Percentiles rank a stretch among this genome's conserved stretches.
phyloP scores from a whole-genome alignment of 73 alveolate species.

The Blepharisma japonicum region DNA sequence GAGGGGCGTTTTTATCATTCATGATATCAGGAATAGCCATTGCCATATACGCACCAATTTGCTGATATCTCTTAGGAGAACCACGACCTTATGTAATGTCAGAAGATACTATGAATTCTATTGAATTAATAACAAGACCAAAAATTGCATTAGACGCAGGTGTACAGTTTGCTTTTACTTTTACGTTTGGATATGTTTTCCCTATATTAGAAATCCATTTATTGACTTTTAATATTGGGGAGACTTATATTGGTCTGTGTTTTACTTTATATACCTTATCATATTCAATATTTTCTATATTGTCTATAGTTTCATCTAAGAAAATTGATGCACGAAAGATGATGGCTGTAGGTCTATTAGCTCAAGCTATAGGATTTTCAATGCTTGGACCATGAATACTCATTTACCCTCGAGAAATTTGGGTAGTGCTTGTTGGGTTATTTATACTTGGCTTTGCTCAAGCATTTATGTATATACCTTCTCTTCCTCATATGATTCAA shows the following conservation, averaged over 20 bases:
- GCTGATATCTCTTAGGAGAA: background rate
- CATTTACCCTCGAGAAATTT: background rate
- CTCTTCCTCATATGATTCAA: background rate
- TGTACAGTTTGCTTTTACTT: background rate
- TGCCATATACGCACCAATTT: background rate
- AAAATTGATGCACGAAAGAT: background rate
- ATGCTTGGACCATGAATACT: background rate
- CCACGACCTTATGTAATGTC: background rate
- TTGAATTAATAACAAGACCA: background rate
- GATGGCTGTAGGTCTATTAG: background rate
- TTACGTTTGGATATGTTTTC: background rate
- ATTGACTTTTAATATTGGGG: background rate
- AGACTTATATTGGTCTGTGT: background rate
- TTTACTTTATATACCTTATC: background rate
- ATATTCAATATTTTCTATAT: background rate
- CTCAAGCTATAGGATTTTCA: background rate
- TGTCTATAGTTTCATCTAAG: background rate
- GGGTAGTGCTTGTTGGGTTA: background rate
- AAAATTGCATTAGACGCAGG: conserved; percentile 10
- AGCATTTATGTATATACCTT: background rate
- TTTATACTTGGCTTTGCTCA: background rate
- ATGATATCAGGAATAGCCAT: background rate
- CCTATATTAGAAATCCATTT: background rate
- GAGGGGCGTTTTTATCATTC: background rate
- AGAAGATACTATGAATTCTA: background rate